Evolutionary conservation across 208 protist species (phyloP).

Genomic region (Leishmania gerbilli): DNA sequence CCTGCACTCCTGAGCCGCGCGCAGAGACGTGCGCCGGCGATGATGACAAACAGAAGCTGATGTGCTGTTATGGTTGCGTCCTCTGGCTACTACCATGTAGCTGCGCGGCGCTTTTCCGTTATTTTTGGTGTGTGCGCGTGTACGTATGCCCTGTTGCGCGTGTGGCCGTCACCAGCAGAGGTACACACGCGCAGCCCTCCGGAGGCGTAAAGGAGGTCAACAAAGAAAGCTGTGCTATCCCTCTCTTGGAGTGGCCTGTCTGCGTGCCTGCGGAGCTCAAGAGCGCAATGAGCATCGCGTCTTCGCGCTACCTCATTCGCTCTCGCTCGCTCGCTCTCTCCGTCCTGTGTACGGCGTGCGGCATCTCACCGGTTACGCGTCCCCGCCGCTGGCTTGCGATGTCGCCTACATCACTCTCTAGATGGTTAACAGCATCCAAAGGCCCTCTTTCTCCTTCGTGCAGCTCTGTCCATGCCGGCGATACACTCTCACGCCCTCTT

Average conservation of each 20-base stretch:
- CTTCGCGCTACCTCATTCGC: not conserved
- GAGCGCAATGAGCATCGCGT: not conserved
- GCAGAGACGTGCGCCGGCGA: not conserved
- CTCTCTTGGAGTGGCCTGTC: not conserved
- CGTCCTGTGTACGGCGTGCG: not conserved
- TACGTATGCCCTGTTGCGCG: not conserved
- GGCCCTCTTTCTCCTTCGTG: not conserved
- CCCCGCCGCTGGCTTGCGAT: not conserved
- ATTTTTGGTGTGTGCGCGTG: too few relatives aligned
- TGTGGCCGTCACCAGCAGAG: not conserved
- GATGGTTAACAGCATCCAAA: not conserved
- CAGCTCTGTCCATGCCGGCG: not conserved
- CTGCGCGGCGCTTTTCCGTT: not conserved
- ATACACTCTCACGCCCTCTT: not conserved
- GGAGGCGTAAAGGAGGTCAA: not conserved
- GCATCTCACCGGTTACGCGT: not conserved
- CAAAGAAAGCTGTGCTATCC: not conserved
- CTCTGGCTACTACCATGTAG: not conserved
- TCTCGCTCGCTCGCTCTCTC: not conserved
- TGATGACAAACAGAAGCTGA: not conserved
- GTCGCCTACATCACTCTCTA: not conserved
- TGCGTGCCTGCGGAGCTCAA: not conserved
- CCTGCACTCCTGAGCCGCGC: conserved; percentile 18
- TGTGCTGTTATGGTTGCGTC: not conserved
- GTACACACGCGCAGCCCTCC: not conserved